phyloP scores from a whole-genome alignment of 2,329 filamentous ascomycete species.

The Elsinoe arachidis region DNA sequence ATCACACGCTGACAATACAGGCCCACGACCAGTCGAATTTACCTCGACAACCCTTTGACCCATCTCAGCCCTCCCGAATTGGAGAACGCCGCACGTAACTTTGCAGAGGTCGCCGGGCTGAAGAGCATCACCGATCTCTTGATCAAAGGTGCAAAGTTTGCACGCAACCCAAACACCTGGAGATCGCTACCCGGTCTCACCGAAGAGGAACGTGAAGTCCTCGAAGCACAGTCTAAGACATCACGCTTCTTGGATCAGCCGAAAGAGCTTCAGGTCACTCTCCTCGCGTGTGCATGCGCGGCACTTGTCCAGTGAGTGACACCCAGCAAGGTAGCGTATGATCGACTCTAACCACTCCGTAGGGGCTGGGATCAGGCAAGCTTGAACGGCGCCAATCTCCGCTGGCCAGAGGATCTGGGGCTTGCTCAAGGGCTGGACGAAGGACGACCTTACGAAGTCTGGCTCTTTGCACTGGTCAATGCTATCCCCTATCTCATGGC shows the following conservation, averaged over 20 bases:
- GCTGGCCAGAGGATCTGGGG: slow-evolving; percentile 25
- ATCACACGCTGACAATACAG: background rate
- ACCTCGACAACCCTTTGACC: slow-evolving; percentile 8
- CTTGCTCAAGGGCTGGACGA: slow-evolving; percentile 17
- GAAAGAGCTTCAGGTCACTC: slow-evolving; percentile 25
- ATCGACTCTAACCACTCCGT: background rate
- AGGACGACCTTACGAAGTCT: slow-evolving; percentile 19
- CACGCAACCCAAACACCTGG: slow-evolving; percentile 23
- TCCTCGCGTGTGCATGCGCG: slow-evolving; percentile 27
- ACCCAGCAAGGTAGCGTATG: background rate
- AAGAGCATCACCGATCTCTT: slow-evolving; percentile 11
- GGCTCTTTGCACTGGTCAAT: slow-evolving; percentile 28
- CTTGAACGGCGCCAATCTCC: slow-evolving; percentile 27
- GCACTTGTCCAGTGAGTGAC: slow-evolving; percentile 24
- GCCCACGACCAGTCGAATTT: background rate
- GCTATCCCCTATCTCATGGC: slow-evolving; percentile 27
- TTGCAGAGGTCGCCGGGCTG: slow-evolving; percentile 8
- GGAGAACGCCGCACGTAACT: background rate
- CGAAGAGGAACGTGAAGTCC: slow-evolving; percentile 19
- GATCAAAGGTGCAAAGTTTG: slow-evolving; percentile 20
- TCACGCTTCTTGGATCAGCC: slow-evolving; percentile 23
- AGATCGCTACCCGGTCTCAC: slow-evolving; percentile 20
- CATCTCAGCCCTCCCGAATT: background rate
- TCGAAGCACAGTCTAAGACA: slow-evolving; percentile 15
- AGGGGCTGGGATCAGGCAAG: slow-evolving; percentile 28